A percentile compares a stretch with the other conserved stretches of the same genome.
These are phyloP conservation scores for Floccularia luteovirens DNA, from an alignment of 768 basidiomycete genomes.

Conservation along the genomic window DNA sequence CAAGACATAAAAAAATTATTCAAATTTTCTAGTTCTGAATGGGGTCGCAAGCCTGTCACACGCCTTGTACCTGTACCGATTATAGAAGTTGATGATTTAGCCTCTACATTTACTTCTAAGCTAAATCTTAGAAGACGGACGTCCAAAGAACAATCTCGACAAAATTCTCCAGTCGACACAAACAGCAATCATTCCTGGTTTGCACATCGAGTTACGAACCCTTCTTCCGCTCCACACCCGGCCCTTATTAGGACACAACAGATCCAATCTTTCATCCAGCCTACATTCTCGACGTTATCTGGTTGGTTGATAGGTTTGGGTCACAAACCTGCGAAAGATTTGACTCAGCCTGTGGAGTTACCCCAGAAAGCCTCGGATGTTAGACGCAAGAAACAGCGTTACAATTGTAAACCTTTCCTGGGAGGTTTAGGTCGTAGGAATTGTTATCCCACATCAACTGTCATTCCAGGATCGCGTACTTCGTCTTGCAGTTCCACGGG, in stretches of 20 bases:
- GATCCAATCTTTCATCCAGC: too few species aligned
- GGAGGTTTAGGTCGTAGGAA: too few species aligned
- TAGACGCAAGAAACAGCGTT: too few species aligned
- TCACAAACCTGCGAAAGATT: too few species aligned
- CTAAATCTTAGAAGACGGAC: conserved; percentile 13
- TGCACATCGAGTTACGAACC: conserved; percentile 13
- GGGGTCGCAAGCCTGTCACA: conserved; percentile 20
- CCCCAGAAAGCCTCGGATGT: too few species aligned
- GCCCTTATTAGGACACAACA: conserved; percentile 13
- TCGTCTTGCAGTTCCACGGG: too few species aligned
- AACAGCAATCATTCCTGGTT: conserved; percentile 11
- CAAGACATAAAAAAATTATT: conserved; percentile 3
- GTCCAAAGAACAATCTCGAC: conserved; percentile 1
- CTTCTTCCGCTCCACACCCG: conserved; percentile 17
- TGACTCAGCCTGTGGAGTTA: too few species aligned
- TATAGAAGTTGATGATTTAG: conserved; percentile 18
- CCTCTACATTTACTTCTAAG: conserved; percentile 12
- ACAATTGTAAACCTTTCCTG: too few species aligned
- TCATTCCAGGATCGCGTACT: too few species aligned
- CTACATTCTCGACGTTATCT: too few species aligned
- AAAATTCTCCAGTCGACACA: neutral
- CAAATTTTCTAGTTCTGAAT: conserved; percentile 20
- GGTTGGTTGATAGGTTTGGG: too few species aligned
- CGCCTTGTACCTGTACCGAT: neutral
- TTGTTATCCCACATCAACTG: too few species aligned